These are phyloP conservation scores for Nemania sp. DNA, from an alignment of 2,329 filamentous ascomycete species.

Conservation along the genomic window DNA sequence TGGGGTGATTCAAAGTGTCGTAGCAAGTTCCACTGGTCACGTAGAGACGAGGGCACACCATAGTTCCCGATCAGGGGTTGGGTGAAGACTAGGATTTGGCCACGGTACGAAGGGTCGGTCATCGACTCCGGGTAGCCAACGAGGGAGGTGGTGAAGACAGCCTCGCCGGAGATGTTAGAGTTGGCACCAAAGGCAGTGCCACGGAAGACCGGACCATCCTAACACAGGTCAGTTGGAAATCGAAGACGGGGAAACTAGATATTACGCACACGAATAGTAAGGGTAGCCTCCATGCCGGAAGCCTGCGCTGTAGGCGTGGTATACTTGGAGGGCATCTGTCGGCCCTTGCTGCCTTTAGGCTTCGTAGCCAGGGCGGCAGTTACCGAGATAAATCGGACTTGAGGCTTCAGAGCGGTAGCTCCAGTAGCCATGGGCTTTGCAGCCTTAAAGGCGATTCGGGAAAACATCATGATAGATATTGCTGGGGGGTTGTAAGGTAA, in stretches of 20 bases:
- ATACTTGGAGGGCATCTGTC: slow-evolving; percentile 71
- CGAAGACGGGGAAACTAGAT: slow-evolving; percentile 6
- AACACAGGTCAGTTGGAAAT: slow-evolving; percentile 48
- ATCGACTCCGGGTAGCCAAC: slow-evolving; percentile 98
- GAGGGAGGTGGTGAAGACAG: slow-evolving; percentile 97
- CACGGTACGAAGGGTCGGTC: slow-evolving; percentile 88
- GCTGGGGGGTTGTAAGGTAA: slow-evolving; percentile 34
- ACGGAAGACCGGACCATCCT: slow-evolving; percentile 95
- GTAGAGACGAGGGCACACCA: slow-evolving; percentile 86
- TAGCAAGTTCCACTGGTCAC: slow-evolving; percentile 89
- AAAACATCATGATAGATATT: slow-evolving; percentile 65
- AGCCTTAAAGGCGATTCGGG: slow-evolving; percentile 65
- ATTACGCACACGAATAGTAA: slow-evolving; percentile 85
- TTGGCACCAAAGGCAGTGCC: slow-evolving; percentile 97
- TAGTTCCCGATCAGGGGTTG: slow-evolving; percentile 99
- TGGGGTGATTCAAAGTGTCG: slow-evolving; percentile 99
- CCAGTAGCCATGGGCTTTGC: slow-evolving; percentile 65
- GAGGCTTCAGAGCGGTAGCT: slow-evolving; percentile 55
- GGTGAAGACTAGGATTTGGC: slow-evolving; percentile 98
- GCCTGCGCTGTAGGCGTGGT: slow-evolving; percentile 73
- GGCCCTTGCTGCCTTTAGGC: slow-evolving; percentile 76
- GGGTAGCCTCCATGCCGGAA: slow-evolving; percentile 83
- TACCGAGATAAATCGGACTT: slow-evolving; percentile 56
- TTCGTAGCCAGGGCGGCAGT: slow-evolving; percentile 53
- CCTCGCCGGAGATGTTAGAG: slow-evolving; percentile 96